A percentile compares a stretch with the other conserved stretches of the same genome.
These are phyloP conservation scores for Candida buenavistaensis DNA, from an alignment of 1,139 yeast genomes.

Conservation along the genomic window DNA sequence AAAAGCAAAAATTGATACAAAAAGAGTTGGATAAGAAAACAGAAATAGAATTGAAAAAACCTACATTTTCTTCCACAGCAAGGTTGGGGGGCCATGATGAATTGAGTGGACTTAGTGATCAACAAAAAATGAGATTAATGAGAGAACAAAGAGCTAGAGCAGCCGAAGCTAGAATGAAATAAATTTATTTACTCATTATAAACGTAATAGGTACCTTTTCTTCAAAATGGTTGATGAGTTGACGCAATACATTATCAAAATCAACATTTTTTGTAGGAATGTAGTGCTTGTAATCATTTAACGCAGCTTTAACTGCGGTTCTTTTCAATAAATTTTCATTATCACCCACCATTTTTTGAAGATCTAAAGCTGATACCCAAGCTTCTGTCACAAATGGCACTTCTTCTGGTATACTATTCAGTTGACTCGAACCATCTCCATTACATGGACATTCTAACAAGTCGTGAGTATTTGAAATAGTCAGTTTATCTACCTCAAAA, in stretches of 20 bases:
- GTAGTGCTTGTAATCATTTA: slow-evolving; percentile 62
- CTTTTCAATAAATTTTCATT: slow-evolving; percentile 28
- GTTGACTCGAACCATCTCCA: slow-evolving; percentile 30
- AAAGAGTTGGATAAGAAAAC: slow-evolving; percentile 44
- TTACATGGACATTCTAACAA: slow-evolving; percentile 70
- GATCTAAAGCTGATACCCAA: slow-evolving; percentile 51
- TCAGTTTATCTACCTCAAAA: slow-evolving; percentile 56
- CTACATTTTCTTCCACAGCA: slow-evolving; percentile 32
- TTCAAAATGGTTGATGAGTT: slow-evolving; percentile 9
- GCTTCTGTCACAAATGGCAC: slow-evolving; percentile 6
- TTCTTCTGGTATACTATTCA: too few species aligned
- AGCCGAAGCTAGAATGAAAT: slow-evolving; percentile 81
- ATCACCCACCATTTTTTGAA: slow-evolving; percentile 12
- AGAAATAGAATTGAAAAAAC: slow-evolving; percentile 37
- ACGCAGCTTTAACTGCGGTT: slow-evolving; percentile 53
- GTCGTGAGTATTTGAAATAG: slow-evolving; percentile 79
- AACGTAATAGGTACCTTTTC: slow-evolving; percentile 10
- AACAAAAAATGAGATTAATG: slow-evolving; percentile 75
- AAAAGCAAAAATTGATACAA: slow-evolving; percentile 37
- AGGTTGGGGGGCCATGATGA: slow-evolving; percentile 24
- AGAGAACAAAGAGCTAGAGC: slow-evolving; percentile 96
- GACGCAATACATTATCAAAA: slow-evolving; percentile 13
- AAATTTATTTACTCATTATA: slow-evolving; percentile 11
- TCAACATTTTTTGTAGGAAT: slow-evolving; percentile 36
- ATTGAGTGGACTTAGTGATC: slow-evolving; percentile 49